Evolutionary conservation across 106 monocot species (phyloP), one percentile per base, ranked within the genome.

Genomic region (Platanthera guangdongensis): DNA sequence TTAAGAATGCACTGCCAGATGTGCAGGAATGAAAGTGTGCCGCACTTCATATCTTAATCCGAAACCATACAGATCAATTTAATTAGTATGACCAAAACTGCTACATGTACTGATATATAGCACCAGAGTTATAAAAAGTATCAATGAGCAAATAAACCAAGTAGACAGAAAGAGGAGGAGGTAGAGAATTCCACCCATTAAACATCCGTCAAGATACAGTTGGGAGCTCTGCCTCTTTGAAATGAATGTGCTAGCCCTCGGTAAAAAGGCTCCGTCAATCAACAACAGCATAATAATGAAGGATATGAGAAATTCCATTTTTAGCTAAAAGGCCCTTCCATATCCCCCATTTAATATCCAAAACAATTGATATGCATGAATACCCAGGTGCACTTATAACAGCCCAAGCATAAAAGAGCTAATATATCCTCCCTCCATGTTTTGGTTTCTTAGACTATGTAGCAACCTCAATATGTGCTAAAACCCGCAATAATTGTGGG

Each of bases 21-120:
- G 69, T 3, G 6, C 15, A 5, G 14, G 67, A 69, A 46, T 69
- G 46, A 4, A 22, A 64, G 64, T 16, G 28, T 28, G 13, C 8
- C 47, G 16, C 69, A 79, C 77, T 82, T 80, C 70, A 69, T 75
- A 79, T 80, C 48, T 5, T 52, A 81, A 78, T 51, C 77, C 85
- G 70, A 74, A 45, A 64, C 79, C 75, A 63, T 76, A 81, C 57
- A 80, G 74, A 80, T 68, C 53, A 75, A 68, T 22, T 71, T 5
- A 69, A 47, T 69, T 45, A 54, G 45, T 57, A 45, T 47, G 75
- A 74, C 15, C 45, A 80, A n/a, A 14, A 57, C 57, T 74, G 65
- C 74, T 72, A 57, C 9, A 5, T 46, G 47, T 47, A 47, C 69
- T 69, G 46, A 47, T 46, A 47, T 69, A 45, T 47, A 28, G 46